phyloP scores from a whole-genome alignment of 1,284 basidiomycete species.

The Hemileia vastatrix region DNA sequence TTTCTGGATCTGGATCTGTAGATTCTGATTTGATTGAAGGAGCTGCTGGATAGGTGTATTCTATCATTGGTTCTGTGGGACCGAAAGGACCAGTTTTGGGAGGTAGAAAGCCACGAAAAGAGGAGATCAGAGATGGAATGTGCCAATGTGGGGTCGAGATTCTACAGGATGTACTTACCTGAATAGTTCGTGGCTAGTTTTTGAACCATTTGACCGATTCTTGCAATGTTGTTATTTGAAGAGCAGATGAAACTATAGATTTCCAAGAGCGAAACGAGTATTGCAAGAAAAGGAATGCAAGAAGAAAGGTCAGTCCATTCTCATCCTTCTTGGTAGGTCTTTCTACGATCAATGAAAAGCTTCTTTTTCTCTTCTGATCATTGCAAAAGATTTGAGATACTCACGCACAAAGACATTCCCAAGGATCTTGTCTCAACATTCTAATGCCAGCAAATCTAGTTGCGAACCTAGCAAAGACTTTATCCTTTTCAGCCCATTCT shows the following conservation, averaged over 20 bases:
- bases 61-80: slow-evolving; percentile 44
- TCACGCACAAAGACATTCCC: slow-evolving; percentile 83
- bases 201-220: slow-evolving; percentile 82
- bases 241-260: slow-evolving; percentile 81
- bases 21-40: slow-evolving; percentile 42
- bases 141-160: slow-evolving; percentile 19
- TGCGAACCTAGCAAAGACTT: slow-evolving; percentile 59
- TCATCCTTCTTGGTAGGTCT: no score
- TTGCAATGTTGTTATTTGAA: slow-evolving; percentile 91
- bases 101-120: no score
- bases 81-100: no score
- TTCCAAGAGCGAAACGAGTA: not conserved
- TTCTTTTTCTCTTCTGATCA: not conserved
- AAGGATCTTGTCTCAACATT: slow-evolving; percentile 85
- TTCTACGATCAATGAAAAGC: no score
- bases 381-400: slow-evolving; percentile 41
- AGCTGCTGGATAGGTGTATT: slow-evolving; percentile 41
- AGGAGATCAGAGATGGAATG: no score
- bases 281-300: no score
- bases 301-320: no score
- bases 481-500: slow-evolving; percentile 63
- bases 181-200: slow-evolving; percentile 28
- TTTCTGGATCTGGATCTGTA: slow-evolving; percentile 39
- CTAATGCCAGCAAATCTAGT: slow-evolving; percentile 54
- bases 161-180: slow-evolving; percentile 26